These are phyloP conservation scores for Linnemannia exigua DNA, from an alignment of 192 early-diverging fungal genomes.

Conservation along the genomic window DNA sequence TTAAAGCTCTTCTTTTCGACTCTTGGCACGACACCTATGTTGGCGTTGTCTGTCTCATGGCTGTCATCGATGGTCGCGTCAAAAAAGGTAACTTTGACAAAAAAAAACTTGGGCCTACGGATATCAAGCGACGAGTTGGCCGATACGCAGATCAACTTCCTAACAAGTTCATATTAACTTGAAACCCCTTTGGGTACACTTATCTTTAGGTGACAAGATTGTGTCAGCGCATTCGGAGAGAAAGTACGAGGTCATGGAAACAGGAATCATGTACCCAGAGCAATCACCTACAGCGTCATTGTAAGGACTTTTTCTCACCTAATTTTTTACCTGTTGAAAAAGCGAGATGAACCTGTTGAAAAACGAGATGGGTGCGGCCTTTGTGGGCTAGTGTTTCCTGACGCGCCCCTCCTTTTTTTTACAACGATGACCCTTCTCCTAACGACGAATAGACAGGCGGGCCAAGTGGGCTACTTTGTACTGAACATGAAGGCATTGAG, in stretches of 20 bases:
- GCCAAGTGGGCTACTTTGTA: slow-evolving; percentile 93
- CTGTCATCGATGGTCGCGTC: slow-evolving; percentile 87
- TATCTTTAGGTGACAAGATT: slow-evolving; percentile 78
- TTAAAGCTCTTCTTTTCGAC: slow-evolving; percentile 95
- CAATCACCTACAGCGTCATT: slow-evolving; percentile 74
- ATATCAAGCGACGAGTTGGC: background rate
- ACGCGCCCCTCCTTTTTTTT: too few relatives aligned
- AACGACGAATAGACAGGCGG: slow-evolving; percentile 62
- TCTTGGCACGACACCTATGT: slow-evolving; percentile 98
- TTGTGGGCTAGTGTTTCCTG: too few relatives aligned
- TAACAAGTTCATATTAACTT: background rate
- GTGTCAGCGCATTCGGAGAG: slow-evolving; percentile 81
- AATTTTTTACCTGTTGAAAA: background rate
- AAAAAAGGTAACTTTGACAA: slow-evolving; percentile 66
- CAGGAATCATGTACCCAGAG: slow-evolving; percentile 97
- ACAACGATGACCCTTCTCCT: background rate
- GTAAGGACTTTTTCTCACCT: slow-evolving; percentile 43
- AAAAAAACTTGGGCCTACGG: background rate
- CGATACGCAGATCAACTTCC: background rate
- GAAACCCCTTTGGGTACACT: background rate
- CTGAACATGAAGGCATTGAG: slow-evolving; percentile 94
- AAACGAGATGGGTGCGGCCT: too few relatives aligned
- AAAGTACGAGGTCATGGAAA: slow-evolving; percentile 90
- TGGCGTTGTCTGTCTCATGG: slow-evolving; percentile 96
- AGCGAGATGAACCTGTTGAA: background rate